Evolutionary conservation across 805 yeast genomes (phyloP).

Genomic region (Komagataella ulmi): DNA sequence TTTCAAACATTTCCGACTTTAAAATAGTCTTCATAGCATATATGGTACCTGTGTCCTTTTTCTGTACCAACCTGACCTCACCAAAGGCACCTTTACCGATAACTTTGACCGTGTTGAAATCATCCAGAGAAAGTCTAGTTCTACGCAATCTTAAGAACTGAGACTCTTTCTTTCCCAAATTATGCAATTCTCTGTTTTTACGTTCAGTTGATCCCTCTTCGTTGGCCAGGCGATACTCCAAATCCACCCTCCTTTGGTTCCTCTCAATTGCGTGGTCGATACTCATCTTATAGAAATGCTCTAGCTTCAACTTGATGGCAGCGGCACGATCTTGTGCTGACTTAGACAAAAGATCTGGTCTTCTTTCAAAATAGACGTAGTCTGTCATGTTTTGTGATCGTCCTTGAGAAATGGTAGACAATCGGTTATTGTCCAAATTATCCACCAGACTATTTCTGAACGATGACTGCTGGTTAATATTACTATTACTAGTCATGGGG

Average conservation of each 20-base stretch:
- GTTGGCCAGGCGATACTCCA: conserved; percentile 57
- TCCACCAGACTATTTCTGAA: neutral
- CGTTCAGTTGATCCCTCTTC: conserved; percentile 81
- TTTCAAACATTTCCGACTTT: conserved; percentile 87
- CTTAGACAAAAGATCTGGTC: conserved; percentile 68
- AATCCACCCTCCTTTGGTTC: conserved; percentile 79
- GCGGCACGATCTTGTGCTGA: conserved; percentile 73
- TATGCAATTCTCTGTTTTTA: conserved; percentile 65
- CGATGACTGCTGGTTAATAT: neutral
- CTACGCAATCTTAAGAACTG: conserved; percentile 76
- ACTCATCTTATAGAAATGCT: conserved; percentile 74
- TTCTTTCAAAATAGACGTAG: conserved; percentile 66
- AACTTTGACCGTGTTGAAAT: conserved; percentile 79
- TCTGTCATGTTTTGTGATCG: conserved; percentile 15
- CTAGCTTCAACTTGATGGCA: conserved; percentile 68
- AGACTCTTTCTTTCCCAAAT: conserved; percentile 80
- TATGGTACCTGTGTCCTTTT: conserved; percentile 80
- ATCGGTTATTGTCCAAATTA: neutral
- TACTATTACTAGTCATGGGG: neutral
- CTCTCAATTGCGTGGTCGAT: conserved; percentile 91
- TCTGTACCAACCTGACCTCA: conserved; percentile 89
- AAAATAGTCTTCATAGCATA: conserved; percentile 89
- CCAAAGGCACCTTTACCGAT: conserved; percentile 97
- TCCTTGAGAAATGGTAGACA: neutral
- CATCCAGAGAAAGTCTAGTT: conserved; percentile 71